Percentiles rank a stretch among this genome's conserved stretches.
Evolutionary conservation across 768 basidiomycete species (phyloP).

Genomic region (Russula griseocarnosa): DNA sequence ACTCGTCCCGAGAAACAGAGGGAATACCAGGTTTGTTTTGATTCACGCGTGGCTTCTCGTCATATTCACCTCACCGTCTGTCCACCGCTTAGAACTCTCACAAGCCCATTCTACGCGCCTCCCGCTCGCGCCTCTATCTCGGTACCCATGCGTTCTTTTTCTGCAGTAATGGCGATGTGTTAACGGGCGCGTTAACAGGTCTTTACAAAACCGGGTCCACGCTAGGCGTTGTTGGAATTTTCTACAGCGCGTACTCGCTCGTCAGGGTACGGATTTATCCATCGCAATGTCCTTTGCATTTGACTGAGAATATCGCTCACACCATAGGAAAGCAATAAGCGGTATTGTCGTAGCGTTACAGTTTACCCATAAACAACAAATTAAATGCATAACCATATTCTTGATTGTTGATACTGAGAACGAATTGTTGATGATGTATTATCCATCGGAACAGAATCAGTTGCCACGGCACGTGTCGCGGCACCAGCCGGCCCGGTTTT

Average conservation of each 20-base stretch:
- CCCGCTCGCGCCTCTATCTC: constrained; percentile 60
- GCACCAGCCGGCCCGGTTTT: not conserved
- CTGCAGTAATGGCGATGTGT: not conserved
- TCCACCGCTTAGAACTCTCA: constrained; percentile 38
- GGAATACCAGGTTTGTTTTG: constrained; percentile 57
- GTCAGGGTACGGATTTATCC: constrained; percentile 34
- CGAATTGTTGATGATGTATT: not conserved
- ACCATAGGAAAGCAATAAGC: constrained; percentile 14
- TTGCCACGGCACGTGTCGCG: not conserved
- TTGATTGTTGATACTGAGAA: not conserved
- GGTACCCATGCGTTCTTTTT: constrained; percentile 41
- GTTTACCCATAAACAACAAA: not conserved
- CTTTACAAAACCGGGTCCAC: constrained; percentile 52
- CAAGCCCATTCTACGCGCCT: constrained; percentile 52
- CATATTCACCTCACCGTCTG: not conserved
- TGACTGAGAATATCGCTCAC: not conserved
- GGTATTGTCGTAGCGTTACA: not conserved
- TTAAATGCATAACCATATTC: constrained; percentile 9
- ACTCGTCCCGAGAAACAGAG: constrained; percentile 68
- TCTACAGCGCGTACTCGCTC: constrained; percentile 48
- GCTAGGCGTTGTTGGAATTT: constrained; percentile 51
- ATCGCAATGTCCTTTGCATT: not conserved
- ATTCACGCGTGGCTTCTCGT: constrained; percentile 10
- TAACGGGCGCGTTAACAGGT: constrained; percentile 40
- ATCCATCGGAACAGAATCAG: no score